These are phyloP conservation scores for Flaveria sonorensis DNA, from an alignment of 129 eudicot genomes.

Conservation along the genomic window DNA sequence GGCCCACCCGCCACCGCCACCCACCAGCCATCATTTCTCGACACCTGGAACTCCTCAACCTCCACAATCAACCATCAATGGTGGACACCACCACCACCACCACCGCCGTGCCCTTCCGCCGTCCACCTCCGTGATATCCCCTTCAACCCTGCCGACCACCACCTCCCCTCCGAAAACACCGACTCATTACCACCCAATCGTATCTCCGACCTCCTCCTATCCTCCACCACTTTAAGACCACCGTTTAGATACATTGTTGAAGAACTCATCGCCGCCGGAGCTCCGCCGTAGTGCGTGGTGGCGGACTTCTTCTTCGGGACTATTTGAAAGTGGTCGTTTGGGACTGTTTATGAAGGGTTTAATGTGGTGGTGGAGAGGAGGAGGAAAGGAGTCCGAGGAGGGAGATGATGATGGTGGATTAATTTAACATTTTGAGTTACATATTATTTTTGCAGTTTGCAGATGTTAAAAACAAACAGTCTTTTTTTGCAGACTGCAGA, in stretches of 20 bases:
- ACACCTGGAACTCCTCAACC: not conserved
- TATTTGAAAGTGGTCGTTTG: too few relatives aligned
- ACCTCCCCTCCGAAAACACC: conserved; percentile 71
- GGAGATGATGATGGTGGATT: too few relatives aligned
- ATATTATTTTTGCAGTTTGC: too few relatives aligned
- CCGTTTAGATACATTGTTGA: conserved; percentile 34
- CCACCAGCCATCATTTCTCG: too few relatives aligned
- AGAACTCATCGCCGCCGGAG: conserved; percentile 6
- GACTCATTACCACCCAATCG: conserved; percentile 46
- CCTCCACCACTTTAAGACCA: conserved; percentile 41
- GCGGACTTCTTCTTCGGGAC: conserved; percentile 61
- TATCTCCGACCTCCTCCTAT: conserved; percentile 40
- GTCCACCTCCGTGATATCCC: conserved; percentile 60
- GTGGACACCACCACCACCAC: conserved; percentile 41
- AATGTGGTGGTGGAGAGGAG: too few relatives aligned
- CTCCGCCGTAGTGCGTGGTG: conserved; percentile 51
- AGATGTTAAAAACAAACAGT: too few relatives aligned
- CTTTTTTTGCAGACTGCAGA: too few relatives aligned
- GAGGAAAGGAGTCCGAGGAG: too few relatives aligned
- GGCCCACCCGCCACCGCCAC: too few relatives aligned
- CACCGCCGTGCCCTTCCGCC: conserved; percentile 49
- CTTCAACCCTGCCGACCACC: conserved; percentile 57
- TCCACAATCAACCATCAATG: conserved; percentile 8
- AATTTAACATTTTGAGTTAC: too few relatives aligned
- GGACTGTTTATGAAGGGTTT: too few relatives aligned